phyloP scores from a whole-genome alignment of 371 early-diverging fungal genomes.

The Blakeslea trispora region DNA sequence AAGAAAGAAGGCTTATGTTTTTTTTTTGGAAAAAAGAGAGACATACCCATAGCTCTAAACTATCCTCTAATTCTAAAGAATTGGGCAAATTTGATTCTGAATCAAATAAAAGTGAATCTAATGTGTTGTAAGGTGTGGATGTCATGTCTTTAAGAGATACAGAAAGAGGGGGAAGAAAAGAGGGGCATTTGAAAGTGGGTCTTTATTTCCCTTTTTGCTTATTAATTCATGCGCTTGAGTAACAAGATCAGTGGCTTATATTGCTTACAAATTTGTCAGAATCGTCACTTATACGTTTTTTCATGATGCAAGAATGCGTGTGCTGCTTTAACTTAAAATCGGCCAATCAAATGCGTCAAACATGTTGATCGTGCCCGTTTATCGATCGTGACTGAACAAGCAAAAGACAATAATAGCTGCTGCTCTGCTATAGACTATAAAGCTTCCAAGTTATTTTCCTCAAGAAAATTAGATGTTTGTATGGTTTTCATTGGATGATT shows the following conservation, averaged over 20 bases:
- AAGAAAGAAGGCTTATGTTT: not conserved
- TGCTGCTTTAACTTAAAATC: too few relatives aligned
- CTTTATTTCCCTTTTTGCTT: too few relatives aligned
- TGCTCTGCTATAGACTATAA: too few relatives aligned
- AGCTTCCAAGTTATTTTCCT: too few relatives aligned
- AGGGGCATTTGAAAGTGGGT: not conserved
- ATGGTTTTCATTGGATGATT: too few relatives aligned
- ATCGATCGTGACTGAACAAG: too few relatives aligned
- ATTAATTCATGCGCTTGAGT: not conserved
- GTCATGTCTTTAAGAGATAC: not conserved
- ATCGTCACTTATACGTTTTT: not conserved
- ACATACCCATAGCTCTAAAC: slow-evolving; percentile 23
- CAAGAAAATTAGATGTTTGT: too few relatives aligned
- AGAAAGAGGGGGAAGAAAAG: not conserved
- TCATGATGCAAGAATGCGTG: too few relatives aligned
- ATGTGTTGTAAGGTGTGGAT: not conserved
- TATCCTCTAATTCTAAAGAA: slow-evolving; percentile 13
- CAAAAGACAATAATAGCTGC: too few relatives aligned
- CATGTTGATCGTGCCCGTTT: too few relatives aligned
- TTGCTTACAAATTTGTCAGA: not conserved
- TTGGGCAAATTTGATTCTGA: not conserved
- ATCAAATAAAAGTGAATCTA: slow-evolving; percentile 21
- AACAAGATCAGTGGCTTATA: not conserved
- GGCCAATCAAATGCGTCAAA: too few relatives aligned
- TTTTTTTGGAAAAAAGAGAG: too few relatives aligned